phyloP scores from a whole-genome alignment of 2,329 filamentous ascomycete genomes.

The Balansia obtecta region DNA sequence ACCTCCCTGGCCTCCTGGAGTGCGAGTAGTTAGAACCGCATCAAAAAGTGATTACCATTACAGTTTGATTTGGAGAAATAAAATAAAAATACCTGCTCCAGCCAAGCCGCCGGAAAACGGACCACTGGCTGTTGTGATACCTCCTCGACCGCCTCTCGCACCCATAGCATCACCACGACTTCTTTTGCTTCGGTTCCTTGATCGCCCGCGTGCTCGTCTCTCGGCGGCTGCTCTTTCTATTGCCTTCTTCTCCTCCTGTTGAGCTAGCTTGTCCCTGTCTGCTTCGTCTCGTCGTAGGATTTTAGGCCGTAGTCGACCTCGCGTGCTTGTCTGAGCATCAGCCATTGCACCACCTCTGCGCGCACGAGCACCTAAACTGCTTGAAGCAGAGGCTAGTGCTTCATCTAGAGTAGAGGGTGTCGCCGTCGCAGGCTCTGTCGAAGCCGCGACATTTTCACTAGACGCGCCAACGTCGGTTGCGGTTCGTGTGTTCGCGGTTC shows the following conservation, averaged over 20 bases:
- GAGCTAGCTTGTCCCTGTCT: slow-evolving; percentile 33
- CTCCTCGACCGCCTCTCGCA: slow-evolving; percentile 24
- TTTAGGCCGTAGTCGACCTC: slow-evolving; percentile 33
- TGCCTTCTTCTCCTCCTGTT: slow-evolving; percentile 30
- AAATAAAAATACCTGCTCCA: slow-evolving; percentile 13
- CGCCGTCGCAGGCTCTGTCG: slow-evolving; percentile 9
- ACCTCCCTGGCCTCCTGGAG: slow-evolving; percentile 13
- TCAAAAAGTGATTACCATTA: neutral
- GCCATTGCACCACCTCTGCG: slow-evolving; percentile 22
- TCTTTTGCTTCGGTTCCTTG: slow-evolving; percentile 28
- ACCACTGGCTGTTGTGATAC: slow-evolving; percentile 24
- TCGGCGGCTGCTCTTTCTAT: slow-evolving; percentile 28
- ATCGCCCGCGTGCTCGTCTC: slow-evolving; percentile 24
- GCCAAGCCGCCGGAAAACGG: slow-evolving; percentile 24
- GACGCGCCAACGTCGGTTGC: slow-evolving; percentile 15
- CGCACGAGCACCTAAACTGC: slow-evolving; percentile 12
- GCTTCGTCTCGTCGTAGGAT: slow-evolving; percentile 37
- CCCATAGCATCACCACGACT: slow-evolving; percentile 33
- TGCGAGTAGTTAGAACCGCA: slow-evolving; percentile 1
- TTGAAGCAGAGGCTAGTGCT: slow-evolving; percentile 9
- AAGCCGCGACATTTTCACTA: slow-evolving; percentile 10
- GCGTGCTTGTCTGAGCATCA: slow-evolving; percentile 22
- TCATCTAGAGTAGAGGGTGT: slow-evolving; percentile 9
- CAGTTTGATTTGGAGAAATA: neutral
- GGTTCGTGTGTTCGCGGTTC: slow-evolving; percentile 11